phyloP scores from a whole-genome alignment of 805 yeast genomes.

The Pichia cabralensis region DNA sequence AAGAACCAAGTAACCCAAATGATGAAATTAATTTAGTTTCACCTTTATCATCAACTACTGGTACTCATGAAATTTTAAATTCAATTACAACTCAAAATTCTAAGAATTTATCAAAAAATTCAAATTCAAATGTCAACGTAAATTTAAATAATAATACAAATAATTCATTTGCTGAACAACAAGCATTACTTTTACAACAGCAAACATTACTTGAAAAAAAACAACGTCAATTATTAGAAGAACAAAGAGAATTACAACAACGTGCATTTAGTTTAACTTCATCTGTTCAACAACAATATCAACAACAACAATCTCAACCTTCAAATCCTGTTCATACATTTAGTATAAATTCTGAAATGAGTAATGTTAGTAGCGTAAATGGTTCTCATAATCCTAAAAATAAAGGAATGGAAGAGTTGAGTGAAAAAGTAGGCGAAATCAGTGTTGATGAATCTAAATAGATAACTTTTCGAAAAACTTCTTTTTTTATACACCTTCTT shows the following conservation, averaged over 20 bases:
- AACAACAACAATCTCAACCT: constrained; percentile 3
- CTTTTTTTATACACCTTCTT: too few species aligned
- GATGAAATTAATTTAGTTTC: too few species aligned
- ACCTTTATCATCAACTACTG: too few species aligned
- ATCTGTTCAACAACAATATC: constrained; percentile 6
- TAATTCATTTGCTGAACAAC: constrained; percentile 7
- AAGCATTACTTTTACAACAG: constrained; percentile 9
- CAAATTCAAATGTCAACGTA: neutral
- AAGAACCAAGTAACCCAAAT: neutral
- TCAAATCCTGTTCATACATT: constrained; percentile 3
- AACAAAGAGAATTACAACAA: constrained; percentile 11
- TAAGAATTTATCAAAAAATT: neutral
- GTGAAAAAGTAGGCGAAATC: constrained; percentile 18
- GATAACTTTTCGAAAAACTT: too few species aligned
- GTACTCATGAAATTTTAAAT: neutral
- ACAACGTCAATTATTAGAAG: constrained; percentile 9
- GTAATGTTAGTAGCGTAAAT: neutral
- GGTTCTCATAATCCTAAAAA: neutral
- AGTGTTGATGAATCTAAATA: constrained; percentile 8
- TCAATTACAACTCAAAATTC: constrained; percentile 1
- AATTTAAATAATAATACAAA: neutral
- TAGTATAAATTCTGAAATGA: constrained; percentile 3
- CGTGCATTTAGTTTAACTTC: constrained; percentile 10
- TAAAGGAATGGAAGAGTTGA: constrained; percentile 11
- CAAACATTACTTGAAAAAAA: constrained; percentile 12